Base-by-base conservation (phyloP, 2,329 filamentous ascomycete genomes). In the Nectriaceae sp. region DNA sequence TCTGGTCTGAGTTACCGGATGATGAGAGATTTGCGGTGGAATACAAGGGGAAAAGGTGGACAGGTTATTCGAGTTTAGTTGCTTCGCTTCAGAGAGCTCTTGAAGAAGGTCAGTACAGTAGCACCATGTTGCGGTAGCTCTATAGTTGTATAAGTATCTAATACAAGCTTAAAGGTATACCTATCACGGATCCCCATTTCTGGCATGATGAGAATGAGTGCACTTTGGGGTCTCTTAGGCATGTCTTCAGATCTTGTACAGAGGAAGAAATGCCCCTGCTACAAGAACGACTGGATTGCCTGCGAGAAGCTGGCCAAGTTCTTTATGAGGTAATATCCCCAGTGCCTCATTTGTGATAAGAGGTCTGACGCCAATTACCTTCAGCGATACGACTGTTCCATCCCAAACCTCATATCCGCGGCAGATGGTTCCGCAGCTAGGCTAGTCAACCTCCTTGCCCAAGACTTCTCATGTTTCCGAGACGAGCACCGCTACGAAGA, bases 61-160 rank as follows among this genome's bases (percentile, higher is more conserved):
- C 91, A 0, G 94, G 94, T 3, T 99, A 99, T 70, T 96, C 89
- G 86, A 96, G 91, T 67, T 73, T 99, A 47, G 90, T 97, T 18
- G 94, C 94, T 20, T 83, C 88, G 19, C 69, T 99, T 61, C 89
- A 92, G 68, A 79, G 94, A 61, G 95, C 91, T 2, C 72, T 97
- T 36, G 91, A 97, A 43, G 92, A 97, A 76, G 88, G 88, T 72
- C 39, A 49, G 66, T 65, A 26, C 21, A 20, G 19, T 43, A n/a
- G 8, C 8, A 36, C 42, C 11, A 40, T 41, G 38, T 43, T 39
- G 44, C 42, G 22, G 18, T 20, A 11, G 13, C 4, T 26, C 35
- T 19, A 40, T 47, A 53, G 20, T 54, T 41, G 29, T 46, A 19
- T 41, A 33, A 22, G 6, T 11, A 21, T 39, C 37, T 39, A 39